Evolutionary conservation across 495 filamentous ascomycete species (phyloP).

Genomic region (Acidiella bohemica): DNA sequence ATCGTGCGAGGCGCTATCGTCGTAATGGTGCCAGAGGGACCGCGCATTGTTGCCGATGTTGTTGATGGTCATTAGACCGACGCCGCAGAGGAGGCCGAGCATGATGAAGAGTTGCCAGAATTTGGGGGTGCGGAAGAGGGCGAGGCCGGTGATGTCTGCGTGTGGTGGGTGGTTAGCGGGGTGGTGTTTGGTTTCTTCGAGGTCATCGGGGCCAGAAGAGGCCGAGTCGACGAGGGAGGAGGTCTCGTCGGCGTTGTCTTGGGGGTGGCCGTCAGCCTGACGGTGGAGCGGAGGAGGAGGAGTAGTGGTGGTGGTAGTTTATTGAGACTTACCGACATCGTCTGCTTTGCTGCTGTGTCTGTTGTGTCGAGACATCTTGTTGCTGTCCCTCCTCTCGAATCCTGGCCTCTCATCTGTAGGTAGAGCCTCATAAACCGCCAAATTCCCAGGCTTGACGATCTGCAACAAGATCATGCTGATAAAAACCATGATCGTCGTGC

Average conservation of each 20-base stretch:
- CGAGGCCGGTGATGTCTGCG: conserved; percentile 79
- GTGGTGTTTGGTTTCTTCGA: conserved; percentile 31
- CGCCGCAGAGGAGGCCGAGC: conserved; percentile 77
- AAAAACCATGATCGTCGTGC: conserved; percentile 64
- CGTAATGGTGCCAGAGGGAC: conserved; percentile 70
- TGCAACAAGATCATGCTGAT: conserved; percentile 45
- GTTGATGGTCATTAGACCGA: conserved; percentile 98
- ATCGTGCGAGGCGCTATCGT: conserved; percentile 52
- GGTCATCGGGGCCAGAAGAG: conserved; percentile 35
- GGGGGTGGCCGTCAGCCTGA: too few relatives aligned
- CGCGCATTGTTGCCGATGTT: conserved; percentile 86
- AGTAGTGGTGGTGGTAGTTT: too few relatives aligned
- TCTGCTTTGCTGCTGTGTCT: conserved; percentile 20
- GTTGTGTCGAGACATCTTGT: conserved; percentile 6
- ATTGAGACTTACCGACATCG: too few relatives aligned
- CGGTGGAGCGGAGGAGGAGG: too few relatives aligned
- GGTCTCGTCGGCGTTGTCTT: conserved; percentile 46
- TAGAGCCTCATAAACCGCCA: conserved; percentile 45
- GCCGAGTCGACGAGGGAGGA: conserved; percentile 66
- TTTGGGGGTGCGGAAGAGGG: conserved; percentile 57
- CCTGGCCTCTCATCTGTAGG: conserved; percentile 29
- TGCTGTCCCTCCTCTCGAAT: conserved; percentile 10
- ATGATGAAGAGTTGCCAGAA: conserved; percentile 85
- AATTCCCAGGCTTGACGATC: neutral
- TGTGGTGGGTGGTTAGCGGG: conserved; percentile 34